These are phyloP conservation scores for Immersiporthe knoxdaviesiana DNA, from an alignment of 2,329 filamentous ascomycete species.

Conservation along the genomic window DNA sequence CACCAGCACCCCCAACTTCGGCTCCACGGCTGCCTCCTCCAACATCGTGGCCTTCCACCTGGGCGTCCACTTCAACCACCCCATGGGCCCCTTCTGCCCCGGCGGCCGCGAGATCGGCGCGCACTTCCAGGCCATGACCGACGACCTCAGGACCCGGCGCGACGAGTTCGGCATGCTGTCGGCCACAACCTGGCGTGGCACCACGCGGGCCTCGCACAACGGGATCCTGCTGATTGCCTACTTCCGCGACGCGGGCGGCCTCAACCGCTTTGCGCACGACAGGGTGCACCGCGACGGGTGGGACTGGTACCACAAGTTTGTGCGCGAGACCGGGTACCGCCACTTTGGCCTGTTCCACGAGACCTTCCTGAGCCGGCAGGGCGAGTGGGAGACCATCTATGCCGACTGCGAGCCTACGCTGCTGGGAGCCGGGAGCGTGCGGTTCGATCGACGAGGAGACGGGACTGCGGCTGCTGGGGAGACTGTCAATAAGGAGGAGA, in stretches of 20 bases:
- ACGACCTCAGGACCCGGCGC: conserved; percentile 40
- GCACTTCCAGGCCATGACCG: conserved; percentile 45
- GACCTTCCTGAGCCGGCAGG: conserved; percentile 49
- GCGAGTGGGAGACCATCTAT: conserved; percentile 57
- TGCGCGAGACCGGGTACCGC: conserved; percentile 35
- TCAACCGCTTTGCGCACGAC: conserved; percentile 57
- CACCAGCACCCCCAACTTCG: conserved; percentile 34
- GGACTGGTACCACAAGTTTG: conserved; percentile 50
- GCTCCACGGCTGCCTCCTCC: conserved; percentile 35
- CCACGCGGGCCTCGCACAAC: conserved; percentile 44
- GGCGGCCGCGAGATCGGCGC: conserved; percentile 44
- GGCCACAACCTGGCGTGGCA: conserved; percentile 18
- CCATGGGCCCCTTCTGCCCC: conserved; percentile 53
- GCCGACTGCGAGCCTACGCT: conserved; percentile 46
- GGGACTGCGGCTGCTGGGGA: conserved; percentile 23
- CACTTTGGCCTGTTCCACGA: conserved; percentile 60
- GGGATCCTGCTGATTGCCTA: conserved; percentile 50
- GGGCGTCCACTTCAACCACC: conserved; percentile 51
- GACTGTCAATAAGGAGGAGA: background rate
- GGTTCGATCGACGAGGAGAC: conserved; percentile 17
- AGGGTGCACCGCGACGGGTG: conserved; percentile 51
- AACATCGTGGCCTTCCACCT: conserved; percentile 50
- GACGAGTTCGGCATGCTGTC: conserved; percentile 51
- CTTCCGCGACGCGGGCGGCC: conserved; percentile 52
- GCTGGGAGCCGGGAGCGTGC: conserved; percentile 39